Evolutionary conservation across 768 basidiomycete genomes (phyloP).

Genomic region (Antrodiella citrinella): DNA sequence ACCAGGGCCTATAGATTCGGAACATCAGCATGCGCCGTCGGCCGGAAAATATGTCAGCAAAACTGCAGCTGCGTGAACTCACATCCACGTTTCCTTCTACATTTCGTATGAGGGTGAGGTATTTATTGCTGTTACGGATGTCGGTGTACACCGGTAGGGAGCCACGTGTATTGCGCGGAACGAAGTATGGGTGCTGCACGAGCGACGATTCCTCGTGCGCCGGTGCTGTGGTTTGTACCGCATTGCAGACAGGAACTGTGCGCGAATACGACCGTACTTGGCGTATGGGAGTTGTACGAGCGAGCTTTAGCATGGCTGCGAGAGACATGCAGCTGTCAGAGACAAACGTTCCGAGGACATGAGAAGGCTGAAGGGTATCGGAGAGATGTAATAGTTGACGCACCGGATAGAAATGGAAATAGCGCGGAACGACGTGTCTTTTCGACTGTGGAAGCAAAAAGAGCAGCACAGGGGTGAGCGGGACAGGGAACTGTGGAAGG

Average conservation of each 20-base stretch:
- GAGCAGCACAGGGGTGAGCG: not conserved
- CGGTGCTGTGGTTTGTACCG: slow-evolving; percentile 1
- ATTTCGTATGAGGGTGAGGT: slow-evolving; percentile 55
- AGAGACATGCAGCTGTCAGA: not conserved
- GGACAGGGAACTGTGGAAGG: too few relatives aligned
- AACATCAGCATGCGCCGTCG: not conserved
- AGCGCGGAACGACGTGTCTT: not conserved
- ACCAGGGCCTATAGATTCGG: slow-evolving; percentile 41
- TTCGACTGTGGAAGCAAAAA: not conserved
- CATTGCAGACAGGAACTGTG: slow-evolving; percentile 2
- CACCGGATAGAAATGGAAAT: not conserved
- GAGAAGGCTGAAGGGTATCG: not conserved
- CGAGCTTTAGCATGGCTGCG: slow-evolving; percentile 1
- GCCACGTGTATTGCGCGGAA: slow-evolving; percentile 59
- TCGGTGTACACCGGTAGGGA: slow-evolving; percentile 73
- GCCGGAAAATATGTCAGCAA: not conserved
- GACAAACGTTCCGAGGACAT: not conserved
- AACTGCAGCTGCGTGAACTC: slow-evolving; percentile 19
- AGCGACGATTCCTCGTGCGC: not conserved
- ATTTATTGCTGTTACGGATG: slow-evolving; percentile 57
- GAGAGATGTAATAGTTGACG: not conserved
- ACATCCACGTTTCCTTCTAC: slow-evolving; percentile 58
- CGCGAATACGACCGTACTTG: slow-evolving; percentile 13
- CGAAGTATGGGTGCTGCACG: slow-evolving; percentile 36
- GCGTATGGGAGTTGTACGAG: slow-evolving; percentile 7